Conservation (phyloP, 1,284 basidiomycete species). For the Ustilago nuda region DNA sequence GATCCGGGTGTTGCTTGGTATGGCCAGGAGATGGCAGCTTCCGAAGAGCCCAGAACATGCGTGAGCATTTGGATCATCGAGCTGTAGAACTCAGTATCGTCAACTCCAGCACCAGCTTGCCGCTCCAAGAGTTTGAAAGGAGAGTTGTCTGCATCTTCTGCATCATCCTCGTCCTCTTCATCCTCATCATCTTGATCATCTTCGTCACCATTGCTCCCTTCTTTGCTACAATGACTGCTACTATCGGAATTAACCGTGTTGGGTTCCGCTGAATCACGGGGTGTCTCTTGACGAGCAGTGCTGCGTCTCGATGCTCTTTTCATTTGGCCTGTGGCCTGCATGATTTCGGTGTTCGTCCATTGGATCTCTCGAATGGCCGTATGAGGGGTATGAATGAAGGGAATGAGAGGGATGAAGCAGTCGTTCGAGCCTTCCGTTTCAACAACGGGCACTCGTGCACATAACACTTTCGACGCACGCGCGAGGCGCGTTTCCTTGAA, state of each 20-base stretch:
- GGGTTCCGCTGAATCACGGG: background rate
- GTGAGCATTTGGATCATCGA: conserved; percentile 63
- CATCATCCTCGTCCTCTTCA: conserved; percentile 15
- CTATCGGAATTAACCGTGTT: background rate
- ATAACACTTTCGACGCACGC: too few relatives aligned
- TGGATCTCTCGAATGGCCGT: background rate
- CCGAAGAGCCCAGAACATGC: conserved; percentile 57
- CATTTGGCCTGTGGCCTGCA: background rate
- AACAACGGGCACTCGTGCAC: too few relatives aligned
- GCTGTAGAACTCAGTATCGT: conserved; percentile 55
- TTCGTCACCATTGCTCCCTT: background rate
- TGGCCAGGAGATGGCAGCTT: conserved; percentile 42
- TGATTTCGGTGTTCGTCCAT: background rate
- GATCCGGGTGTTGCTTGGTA: conserved; percentile 37
- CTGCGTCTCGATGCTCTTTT: background rate
- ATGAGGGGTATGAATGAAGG: too few relatives aligned
- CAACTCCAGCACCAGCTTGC: conserved; percentile 22
- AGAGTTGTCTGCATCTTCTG: conserved; percentile 41
- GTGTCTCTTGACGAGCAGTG: background rate
- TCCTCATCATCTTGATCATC: conserved; percentile 9
- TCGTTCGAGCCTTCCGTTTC: too few relatives aligned
- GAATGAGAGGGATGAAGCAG: too few relatives aligned
- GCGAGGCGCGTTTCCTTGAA: too few relatives aligned
- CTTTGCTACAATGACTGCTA: background rate
- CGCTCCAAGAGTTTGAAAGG: conserved; percentile 43